Conservation (phyloP, 192 early-diverging fungal genomes). For the Coemansia sp. region DNA sequence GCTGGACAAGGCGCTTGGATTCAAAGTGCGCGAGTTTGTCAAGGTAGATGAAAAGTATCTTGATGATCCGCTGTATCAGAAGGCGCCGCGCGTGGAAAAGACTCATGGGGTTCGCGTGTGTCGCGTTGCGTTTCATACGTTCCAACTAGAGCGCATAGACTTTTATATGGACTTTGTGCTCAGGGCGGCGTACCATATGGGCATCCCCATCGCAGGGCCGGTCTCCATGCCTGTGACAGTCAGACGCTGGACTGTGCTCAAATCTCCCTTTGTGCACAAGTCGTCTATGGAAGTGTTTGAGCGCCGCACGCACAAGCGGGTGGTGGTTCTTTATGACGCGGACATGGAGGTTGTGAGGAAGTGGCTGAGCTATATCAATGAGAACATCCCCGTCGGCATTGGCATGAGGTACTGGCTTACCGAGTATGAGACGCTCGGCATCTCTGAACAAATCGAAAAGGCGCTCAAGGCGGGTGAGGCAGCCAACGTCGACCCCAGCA, state of each 20-base stretch:
- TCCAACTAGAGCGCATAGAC: slow-evolving; percentile 83
- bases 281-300: slow-evolving; percentile 98
- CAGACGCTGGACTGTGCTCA: slow-evolving; percentile 83
- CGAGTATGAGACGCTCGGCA: slow-evolving; percentile 65
- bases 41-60: slow-evolving; percentile 13
- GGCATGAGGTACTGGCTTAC: slow-evolving; percentile 76
- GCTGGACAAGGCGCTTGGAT: slow-evolving; percentile 50
- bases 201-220: slow-evolving; percentile 70
- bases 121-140: slow-evolving; percentile 75
- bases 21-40: slow-evolving; percentile 31
- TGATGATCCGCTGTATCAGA: slow-evolving; percentile 25
- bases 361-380: slow-evolving; percentile 78
- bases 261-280: slow-evolving; percentile 95
- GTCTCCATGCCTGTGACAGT: slow-evolving; percentile 73
- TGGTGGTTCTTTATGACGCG: slow-evolving; percentile 79
- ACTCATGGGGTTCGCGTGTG: slow-evolving; percentile 71
- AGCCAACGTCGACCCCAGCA: slow-evolving; percentile 14
- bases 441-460: slow-evolving; percentile 34
- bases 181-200: slow-evolving; percentile 73
- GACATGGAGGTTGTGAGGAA: slow-evolving; percentile 70
- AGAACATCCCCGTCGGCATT: slow-evolving; percentile 83
- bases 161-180: slow-evolving; percentile 85
- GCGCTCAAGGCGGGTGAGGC: slow-evolving; percentile 31
- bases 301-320: slow-evolving; percentile 80
- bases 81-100: slow-evolving; percentile 38